phyloP scores from a whole-genome alignment of 164 flowering plant genomes.

The Sedum album region DNA sequence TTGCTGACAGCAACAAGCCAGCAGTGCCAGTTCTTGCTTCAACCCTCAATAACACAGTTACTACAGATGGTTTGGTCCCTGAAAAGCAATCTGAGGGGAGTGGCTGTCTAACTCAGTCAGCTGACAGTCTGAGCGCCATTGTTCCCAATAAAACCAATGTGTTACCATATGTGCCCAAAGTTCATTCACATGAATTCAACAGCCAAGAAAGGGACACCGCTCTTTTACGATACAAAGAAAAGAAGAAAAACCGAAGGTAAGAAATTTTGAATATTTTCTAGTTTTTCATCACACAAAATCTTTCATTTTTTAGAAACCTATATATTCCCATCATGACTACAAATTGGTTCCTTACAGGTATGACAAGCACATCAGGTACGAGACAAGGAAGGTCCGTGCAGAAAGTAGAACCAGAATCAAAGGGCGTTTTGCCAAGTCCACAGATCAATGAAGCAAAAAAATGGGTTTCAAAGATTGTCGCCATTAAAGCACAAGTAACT shows the following conservation, averaged over 20 bases:
- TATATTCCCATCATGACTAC: not conserved
- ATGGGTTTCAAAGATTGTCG: not conserved
- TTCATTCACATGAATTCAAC: conserved; percentile 26
- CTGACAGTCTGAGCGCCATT: not conserved
- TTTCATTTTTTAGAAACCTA: not conserved
- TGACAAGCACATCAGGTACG: conserved; percentile 75
- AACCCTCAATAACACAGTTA: not conserved
- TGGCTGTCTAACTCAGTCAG: conserved; percentile 19
- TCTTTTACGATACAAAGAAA: conserved; percentile 77
- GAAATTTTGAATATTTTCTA: not conserved
- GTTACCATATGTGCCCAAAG: conserved; percentile 3
- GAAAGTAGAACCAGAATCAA: conserved; percentile 63
- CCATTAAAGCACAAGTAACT: not conserved
- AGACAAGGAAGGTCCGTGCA: conserved; percentile 76
- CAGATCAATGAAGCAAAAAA: not conserved
- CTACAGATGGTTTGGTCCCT: not conserved
- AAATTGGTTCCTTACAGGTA: conserved; percentile 28
- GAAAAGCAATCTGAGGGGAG: conserved; percentile 13
- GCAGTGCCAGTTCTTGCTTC: not conserved
- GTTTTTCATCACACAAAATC: too few species aligned
- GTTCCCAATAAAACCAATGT: conserved; percentile 17
- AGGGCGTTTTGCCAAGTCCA: conserved; percentile 76
- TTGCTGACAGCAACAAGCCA: not conserved
- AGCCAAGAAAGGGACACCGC: conserved; percentile 58
- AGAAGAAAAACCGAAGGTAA: conserved; percentile 41